Evolutionary conservation across 208 protist genomes (phyloP).

Genomic region (Trypanosomatidae sp.): DNA sequence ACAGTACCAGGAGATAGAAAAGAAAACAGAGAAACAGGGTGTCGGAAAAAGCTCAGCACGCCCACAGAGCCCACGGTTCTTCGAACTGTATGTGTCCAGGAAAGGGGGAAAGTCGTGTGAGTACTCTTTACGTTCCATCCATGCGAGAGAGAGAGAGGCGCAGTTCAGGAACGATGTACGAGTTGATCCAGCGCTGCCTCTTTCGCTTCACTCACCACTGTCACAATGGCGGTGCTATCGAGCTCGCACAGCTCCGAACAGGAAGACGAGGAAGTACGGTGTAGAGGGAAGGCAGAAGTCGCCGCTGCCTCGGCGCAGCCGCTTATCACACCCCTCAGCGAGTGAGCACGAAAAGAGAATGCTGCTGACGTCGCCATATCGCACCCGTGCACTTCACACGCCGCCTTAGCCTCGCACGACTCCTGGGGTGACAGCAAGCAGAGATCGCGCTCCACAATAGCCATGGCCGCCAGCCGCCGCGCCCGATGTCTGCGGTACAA

Average conservation of each 20-base stretch:
- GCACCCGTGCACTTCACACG: not conserved
- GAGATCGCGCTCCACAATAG: slow-evolving; percentile 21
- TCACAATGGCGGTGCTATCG: slow-evolving; percentile 18
- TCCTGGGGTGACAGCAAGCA: slow-evolving; percentile 19
- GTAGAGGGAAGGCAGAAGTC: not conserved
- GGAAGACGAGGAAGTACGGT: not conserved
- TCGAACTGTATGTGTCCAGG: not conserved
- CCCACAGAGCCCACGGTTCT: not conserved
- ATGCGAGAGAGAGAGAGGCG: not conserved
- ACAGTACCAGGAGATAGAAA: not conserved
- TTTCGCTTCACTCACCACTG: slow-evolving; percentile 16
- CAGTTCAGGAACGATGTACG: not conserved
- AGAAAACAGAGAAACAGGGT: not conserved
- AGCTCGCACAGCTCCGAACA: not conserved
- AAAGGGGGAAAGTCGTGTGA: not conserved
- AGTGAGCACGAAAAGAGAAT: not conserved
- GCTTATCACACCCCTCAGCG: not conserved
- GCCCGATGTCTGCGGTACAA: slow-evolving; percentile 46
- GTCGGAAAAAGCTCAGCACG: not conserved
- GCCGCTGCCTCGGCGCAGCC: not conserved
- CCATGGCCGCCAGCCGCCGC: slow-evolving; percentile 28
- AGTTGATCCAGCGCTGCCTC: slow-evolving; percentile 1
- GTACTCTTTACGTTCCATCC: not conserved
- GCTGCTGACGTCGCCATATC: not conserved
- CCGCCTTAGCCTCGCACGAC: slow-evolving; percentile 10